phyloP scores from a whole-genome alignment of 2,329 filamentous ascomycete species.

The Penicillium expansum region DNA sequence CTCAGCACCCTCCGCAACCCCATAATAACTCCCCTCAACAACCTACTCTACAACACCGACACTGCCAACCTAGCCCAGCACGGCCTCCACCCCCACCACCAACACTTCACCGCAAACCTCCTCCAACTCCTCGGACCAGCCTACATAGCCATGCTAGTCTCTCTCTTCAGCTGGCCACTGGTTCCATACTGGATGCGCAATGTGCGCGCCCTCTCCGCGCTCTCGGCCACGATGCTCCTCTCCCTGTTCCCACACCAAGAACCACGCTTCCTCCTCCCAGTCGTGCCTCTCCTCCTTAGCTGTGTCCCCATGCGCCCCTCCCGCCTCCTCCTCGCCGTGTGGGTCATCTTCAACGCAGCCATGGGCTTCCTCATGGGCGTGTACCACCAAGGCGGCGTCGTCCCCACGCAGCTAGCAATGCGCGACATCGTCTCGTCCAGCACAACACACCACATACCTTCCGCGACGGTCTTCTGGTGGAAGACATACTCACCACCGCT shows the following conservation, averaged over 20 bases:
- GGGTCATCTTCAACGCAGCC: constrained; percentile 51
- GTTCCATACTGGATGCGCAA: constrained; percentile 38
- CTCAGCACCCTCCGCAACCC: constrained; percentile 54
- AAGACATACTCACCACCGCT: constrained; percentile 54
- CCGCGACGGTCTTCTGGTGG: constrained; percentile 51
- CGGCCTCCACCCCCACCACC: constrained; percentile 75
- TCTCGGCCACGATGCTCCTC: constrained; percentile 45
- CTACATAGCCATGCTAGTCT: constrained; percentile 49
- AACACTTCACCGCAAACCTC: constrained; percentile 69
- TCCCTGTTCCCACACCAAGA: constrained; percentile 53
- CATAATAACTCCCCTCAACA: constrained; percentile 74
- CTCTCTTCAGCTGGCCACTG: constrained; percentile 48
- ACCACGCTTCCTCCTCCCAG: constrained; percentile 52
- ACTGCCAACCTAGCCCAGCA: constrained; percentile 70
- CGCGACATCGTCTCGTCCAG: constrained; percentile 37
- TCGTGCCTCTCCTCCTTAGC: constrained; percentile 51
- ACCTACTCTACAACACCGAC: constrained; percentile 70
- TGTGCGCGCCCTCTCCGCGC: constrained; percentile 42
- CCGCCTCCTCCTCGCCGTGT: constrained; percentile 43
- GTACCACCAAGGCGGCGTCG: constrained; percentile 54
- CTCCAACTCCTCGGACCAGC: constrained; percentile 71
- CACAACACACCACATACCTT: constrained; percentile 11
- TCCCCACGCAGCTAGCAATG: constrained; percentile 50
- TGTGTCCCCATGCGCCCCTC: constrained; percentile 45
- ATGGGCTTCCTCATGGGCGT: constrained; percentile 52